Evolutionary conservation across 2,329 filamentous ascomycete species (phyloP), one percentile per base, ranked within the genome.

Genomic region (Ceratocystis cubensis): DNA sequence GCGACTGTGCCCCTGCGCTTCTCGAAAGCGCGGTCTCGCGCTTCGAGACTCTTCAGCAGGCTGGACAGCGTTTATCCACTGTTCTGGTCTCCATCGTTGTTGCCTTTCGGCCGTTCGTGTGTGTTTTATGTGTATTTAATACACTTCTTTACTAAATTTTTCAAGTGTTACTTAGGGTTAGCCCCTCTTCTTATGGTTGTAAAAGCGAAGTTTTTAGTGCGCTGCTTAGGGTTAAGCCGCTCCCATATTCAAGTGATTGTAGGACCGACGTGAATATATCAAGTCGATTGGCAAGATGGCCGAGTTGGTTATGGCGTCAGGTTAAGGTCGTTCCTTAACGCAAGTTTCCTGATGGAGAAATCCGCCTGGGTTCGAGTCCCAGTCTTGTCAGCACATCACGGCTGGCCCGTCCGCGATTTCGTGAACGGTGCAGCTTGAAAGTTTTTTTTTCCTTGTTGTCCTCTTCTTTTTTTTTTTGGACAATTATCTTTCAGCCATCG

Each of bases 251-350:
- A 53, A 13, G 22, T 53, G 22, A n/a, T 25, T 25, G 3, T 53
- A 53, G 6, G 48, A 28, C n/a, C 13, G 6, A 6, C n/a, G n/a
- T 1, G 5, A 5, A 30, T 5, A 30, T 5, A 30, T 30, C 28
- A 30, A 30, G 28, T 30, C 30, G 30, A 33, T 33, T 59, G 67
- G 67, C 67, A 73, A 73, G 72, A 74, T 74, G 73, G 73, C 73
- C 72, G 72, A 74, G 72, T 74, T 74, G 72, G 72, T 74, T 72
- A 74, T 74, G 72, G 73, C 72, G 73, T 72, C 71, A 74, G 73
- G 72, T 74, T 74, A 74, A 74, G 73, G 73, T 72, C 67, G 61
- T 68, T 68, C 64, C 67, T 66, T 68, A 66, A 75, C 75, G 65
- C 73, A 64, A 66, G 48, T 64, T 56, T 66, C 65, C 65, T 66